A percentile compares a stretch with the other conserved stretches of the same genome.
Evolutionary conservation across 78 protist species (phyloP).

Genomic region (Chrysochromulina tobinii): DNA sequence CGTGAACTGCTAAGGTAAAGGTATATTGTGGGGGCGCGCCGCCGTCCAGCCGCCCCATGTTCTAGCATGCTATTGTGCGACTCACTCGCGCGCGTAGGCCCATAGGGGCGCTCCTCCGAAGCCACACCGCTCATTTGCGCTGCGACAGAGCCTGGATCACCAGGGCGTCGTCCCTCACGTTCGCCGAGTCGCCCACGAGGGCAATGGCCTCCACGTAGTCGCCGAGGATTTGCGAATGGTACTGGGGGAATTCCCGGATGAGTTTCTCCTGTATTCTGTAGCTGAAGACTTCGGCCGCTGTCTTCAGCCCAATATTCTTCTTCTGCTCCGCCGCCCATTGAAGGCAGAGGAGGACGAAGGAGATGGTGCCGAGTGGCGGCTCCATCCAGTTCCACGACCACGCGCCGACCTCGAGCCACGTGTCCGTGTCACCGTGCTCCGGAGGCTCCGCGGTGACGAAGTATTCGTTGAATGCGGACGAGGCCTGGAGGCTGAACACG

Average conservation of each 20-base stretch:
- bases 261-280: neutral
- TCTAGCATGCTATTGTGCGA: too few relatives aligned
- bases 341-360: neutral
- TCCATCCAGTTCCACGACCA: slow-evolving; percentile 21
- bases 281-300: neutral
- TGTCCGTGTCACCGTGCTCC: neutral
- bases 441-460: neutral
- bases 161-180: neutral
- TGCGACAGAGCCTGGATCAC: too few relatives aligned
- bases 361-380: slow-evolving; percentile 1
- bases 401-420: neutral
- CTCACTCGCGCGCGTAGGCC: too few relatives aligned
- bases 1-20: too few relatives aligned
- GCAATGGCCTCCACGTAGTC: neutral
- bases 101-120: too few relatives aligned
- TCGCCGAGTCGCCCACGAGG: neutral
- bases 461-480: neutral
- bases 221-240: neutral
- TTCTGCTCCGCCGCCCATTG: neutral
- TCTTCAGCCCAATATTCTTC: neutral
- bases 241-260: neutral
- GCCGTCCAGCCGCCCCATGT: too few relatives aligned
- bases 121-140: too few relatives aligned
- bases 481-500: neutral
- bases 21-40: too few relatives aligned